Percentiles rank a stretch among this genome's conserved stretches.
Evolutionary conservation across 1,284 basidiomycete genomes (phyloP).

Genomic region (Ceratorhiza oryzae-sativae): DNA sequence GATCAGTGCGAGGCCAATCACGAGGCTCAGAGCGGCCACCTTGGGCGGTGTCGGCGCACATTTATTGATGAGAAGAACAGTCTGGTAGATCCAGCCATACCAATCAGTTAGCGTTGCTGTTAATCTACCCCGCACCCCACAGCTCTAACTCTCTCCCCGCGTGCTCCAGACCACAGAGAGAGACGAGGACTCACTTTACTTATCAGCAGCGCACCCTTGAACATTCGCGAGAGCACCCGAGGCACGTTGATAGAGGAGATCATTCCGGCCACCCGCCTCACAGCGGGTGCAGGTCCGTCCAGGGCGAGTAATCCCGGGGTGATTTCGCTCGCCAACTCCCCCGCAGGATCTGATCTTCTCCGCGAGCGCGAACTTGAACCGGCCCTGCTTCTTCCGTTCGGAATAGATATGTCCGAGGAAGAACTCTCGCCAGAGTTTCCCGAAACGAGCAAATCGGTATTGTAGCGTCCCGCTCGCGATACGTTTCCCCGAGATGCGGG

Average conservation of each 20-base stretch:
- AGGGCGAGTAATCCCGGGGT: constrained; percentile 35
- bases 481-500: constrained; percentile 33
- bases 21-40: constrained; percentile 24
- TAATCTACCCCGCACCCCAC: neutral
- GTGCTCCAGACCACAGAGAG: neutral
- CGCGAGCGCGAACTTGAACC: constrained; percentile 21
- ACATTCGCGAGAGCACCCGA: constrained; percentile 29
- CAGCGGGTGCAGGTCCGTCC: constrained; percentile 23
- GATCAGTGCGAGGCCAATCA: constrained; percentile 30
- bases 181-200: constrained; percentile 13
- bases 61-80: constrained; percentile 28
- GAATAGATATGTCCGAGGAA: constrained; percentile 19
- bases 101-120: neutral
- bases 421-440: neutral
- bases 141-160: neutral
- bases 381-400: neutral
- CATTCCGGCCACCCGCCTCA: constrained; percentile 18
- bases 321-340: constrained; percentile 15
- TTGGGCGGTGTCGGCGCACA: constrained; percentile 30
- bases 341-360: constrained; percentile 36
- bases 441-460: constrained; percentile 15
- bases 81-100: constrained; percentile 7
- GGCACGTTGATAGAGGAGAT: constrained; percentile 25
- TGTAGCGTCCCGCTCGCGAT: constrained; percentile 10
- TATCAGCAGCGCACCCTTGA: constrained; percentile 32